Evolutionary conservation across 352 stramenopile genomes (phyloP).

Genomic region (Phytophthora pluvialis): DNA sequence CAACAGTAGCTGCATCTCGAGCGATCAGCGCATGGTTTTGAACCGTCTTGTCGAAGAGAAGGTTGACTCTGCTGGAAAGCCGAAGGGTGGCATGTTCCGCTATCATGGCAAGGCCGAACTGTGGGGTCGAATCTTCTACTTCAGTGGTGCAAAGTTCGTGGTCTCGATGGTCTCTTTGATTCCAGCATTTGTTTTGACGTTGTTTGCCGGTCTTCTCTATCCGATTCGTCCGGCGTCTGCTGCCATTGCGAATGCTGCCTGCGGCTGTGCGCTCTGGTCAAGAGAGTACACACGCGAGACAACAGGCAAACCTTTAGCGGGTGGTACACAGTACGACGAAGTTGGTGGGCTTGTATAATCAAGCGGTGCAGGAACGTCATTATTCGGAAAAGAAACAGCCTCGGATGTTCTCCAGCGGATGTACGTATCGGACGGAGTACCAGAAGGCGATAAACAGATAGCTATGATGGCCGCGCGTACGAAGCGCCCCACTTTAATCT

Average conservation of each 20-base stretch:
- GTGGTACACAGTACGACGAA: slow-evolving; percentile 34
- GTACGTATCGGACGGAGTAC: slow-evolving; percentile 7
- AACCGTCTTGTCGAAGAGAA: slow-evolving; percentile 56
- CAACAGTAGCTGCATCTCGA: slow-evolving; percentile 64
- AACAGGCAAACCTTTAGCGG: slow-evolving; percentile 55
- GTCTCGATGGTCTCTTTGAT: slow-evolving; percentile 66
- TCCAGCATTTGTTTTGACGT: slow-evolving; percentile 55
- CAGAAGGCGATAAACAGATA: slow-evolving; percentile 9
- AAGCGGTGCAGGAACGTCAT: slow-evolving; percentile 15
- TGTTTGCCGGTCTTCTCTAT: slow-evolving; percentile 63
- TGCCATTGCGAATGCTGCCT: slow-evolving; percentile 48
- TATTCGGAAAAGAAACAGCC: slow-evolving; percentile 21
- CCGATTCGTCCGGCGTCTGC: slow-evolving; percentile 58
- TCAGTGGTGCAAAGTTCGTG: slow-evolving; percentile 65
- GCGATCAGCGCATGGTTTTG: slow-evolving; percentile 64
- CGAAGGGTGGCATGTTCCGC: slow-evolving; percentile 52
- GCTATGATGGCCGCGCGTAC: slow-evolving; percentile 5
- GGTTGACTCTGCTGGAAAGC: slow-evolving; percentile 33
- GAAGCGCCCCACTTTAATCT: slow-evolving; percentile 14
- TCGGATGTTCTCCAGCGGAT: slow-evolving; percentile 9
- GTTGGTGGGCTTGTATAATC: slow-evolving; percentile 49
- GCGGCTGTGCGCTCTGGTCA: slow-evolving; percentile 59
- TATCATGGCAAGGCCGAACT: slow-evolving; percentile 66
- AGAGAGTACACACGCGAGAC: slow-evolving; percentile 72
- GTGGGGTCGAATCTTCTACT: slow-evolving; percentile 78